These are phyloP conservation scores for Prunus persica DNA, from an alignment of 306 rosid species.

Conservation along the genomic window Prunus_persica_NCBIv2 NC_034015.1:21121501-21122000, in stretches of 20 bases:
- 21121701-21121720: constrained; percentile 85
- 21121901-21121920: constrained; percentile 71
- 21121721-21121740: constrained; percentile 86
- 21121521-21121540: constrained; percentile 82
- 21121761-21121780: constrained; percentile 82
- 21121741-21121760: constrained; percentile 65
- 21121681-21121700: constrained; percentile 47
- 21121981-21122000: constrained; percentile 83
- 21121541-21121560: constrained; percentile 74
- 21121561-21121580: constrained; percentile 77
- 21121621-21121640: constrained; percentile 17
- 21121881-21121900: constrained; percentile 71
- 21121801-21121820: constrained; percentile 79
- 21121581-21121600: constrained; percentile 36
- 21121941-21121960: constrained; percentile 48
- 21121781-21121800: constrained; percentile 56
- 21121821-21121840: constrained; percentile 74
- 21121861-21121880: constrained; percentile 94
- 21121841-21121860: constrained; percentile 85
- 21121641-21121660: constrained; percentile 26
- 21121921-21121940: constrained; percentile 71
- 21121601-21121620: constrained; percentile 27
- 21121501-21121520: constrained; percentile 56
- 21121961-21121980: constrained; percentile 96
- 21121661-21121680: constrained; percentile 18